phyloP scores from a whole-genome alignment of 179 eudicot genomes.

The Spinacia oleracea region DNA sequence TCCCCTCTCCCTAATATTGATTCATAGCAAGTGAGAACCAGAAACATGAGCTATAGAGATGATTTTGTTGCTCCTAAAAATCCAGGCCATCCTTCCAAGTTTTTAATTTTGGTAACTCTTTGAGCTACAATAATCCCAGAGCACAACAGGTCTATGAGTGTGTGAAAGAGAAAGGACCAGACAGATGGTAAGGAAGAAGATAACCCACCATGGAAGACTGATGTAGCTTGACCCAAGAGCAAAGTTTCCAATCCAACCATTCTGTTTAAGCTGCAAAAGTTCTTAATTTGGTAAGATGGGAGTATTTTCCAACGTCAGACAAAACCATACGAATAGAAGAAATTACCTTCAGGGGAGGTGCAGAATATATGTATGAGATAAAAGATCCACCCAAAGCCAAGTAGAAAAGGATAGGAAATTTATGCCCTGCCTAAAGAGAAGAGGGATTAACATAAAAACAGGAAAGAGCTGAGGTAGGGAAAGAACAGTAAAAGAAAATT shows the following conservation, averaged over 20 bases:
- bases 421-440: slow-evolving; percentile 79
- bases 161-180: not conserved
- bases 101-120: not conserved
- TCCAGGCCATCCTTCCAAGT: not conserved
- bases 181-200: slow-evolving; percentile 21
- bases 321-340: slow-evolving; percentile 8
- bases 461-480: slow-evolving; percentile 4
- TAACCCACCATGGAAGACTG: slow-evolving; percentile 81
- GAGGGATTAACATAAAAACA: slow-evolving; percentile 24
- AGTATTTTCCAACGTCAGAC: slow-evolving; percentile 11
- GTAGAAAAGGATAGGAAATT: slow-evolving; percentile 71
- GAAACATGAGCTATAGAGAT: not conserved
- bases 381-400: slow-evolving; percentile 92
- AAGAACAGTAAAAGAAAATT: not conserved
- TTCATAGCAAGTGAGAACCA: not conserved
- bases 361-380: slow-evolving; percentile 90
- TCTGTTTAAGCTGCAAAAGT: slow-evolving; percentile 84
- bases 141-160: not conserved
- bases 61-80: not conserved
- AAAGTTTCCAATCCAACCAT: slow-evolving; percentile 98
- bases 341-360: slow-evolving; percentile 92
- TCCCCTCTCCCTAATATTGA: no score
- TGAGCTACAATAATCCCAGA: not conserved
- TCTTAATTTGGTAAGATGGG: slow-evolving; percentile 11
- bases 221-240: slow-evolving; percentile 98